Base-by-base conservation (phyloP, 371 early-diverging fungal genomes). In the Coemansia sp. region DNA sequence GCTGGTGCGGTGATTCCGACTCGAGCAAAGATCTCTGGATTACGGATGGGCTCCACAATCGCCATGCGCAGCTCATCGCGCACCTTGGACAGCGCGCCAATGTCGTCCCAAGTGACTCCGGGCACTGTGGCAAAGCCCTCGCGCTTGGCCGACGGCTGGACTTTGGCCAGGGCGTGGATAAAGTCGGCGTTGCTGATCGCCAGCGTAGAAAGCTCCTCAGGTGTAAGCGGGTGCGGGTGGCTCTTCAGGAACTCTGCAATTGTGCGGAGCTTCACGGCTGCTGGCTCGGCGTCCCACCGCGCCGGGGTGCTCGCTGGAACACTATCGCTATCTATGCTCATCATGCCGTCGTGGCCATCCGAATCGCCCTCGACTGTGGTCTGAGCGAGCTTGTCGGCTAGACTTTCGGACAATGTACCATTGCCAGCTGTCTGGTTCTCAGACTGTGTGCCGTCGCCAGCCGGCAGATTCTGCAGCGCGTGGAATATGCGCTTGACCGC, bases 101-200 rank as follows among this genome's bases (percentile, higher is more conserved):
- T 92, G 76, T 96, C 95, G 27, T 90, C 91, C 96, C 97, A 97
- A 5, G 91, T 86, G 4, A 97, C 95, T 65, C 92, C 97, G 1
- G 97, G 95, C 2, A 95, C 92, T 0, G 97, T 95, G 3, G 98
- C 97, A 81, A 99, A 99, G 3, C 99, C 99, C 82, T 99, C 99
- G 71, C 99, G 93, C 74, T 97, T 95, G 10, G 97, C 90, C 1
- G 94, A 92, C 2, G 99, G 99, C 78, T 98, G 98, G 1, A 99
- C 98, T 66, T 92, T 94, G 34, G 84, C 85, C 18, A 97, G 73
- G 1, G 98, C 98, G 42, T 88, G 86, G 21, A 89, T 76, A 78
- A 99, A 99, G 80, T 98, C 99, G 0, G 88, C 90, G 40, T 86
- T 86, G 5, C 87, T 90, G 62, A 95, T 94, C 27, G 91, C 86